Conservation (phyloP, 495 filamentous ascomycete species). For the Saxophila tyrrhenica region DNA sequence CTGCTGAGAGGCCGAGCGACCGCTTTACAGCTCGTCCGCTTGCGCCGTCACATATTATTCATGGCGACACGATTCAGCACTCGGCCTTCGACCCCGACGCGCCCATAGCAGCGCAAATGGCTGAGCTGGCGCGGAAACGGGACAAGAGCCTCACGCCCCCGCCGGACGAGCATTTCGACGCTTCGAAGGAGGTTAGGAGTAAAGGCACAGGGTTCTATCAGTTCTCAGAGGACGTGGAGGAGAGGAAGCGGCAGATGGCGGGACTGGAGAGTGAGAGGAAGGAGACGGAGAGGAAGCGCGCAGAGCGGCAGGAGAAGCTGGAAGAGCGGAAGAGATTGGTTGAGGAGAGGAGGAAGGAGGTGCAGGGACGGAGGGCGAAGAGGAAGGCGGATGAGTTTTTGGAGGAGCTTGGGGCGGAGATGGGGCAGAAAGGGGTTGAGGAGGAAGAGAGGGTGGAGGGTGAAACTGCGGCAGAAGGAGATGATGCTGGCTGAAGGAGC, state of each 20-base stretch:
- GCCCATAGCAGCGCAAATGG: slow-evolving; percentile 51
- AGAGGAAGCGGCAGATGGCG: slow-evolving; percentile 63
- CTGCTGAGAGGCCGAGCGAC: slow-evolving; percentile 37
- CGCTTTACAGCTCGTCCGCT: slow-evolving; percentile 46
- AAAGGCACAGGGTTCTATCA: slow-evolving; percentile 86
- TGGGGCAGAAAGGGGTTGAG: background rate
- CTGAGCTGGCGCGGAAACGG: slow-evolving; percentile 55
- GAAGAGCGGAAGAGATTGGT: slow-evolving; percentile 44
- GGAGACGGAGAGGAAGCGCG: slow-evolving; percentile 54
- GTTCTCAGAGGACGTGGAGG: slow-evolving; percentile 61
- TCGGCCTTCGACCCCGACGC: slow-evolving; percentile 67
- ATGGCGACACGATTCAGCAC: slow-evolving; percentile 69
- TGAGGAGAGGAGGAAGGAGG: slow-evolving; percentile 33
- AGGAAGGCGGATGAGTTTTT: slow-evolving; percentile 62
- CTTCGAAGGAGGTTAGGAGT: slow-evolving; percentile 63
- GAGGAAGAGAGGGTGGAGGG: background rate
- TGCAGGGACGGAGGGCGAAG: slow-evolving; percentile 41
- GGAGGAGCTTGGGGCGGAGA: slow-evolving; percentile 17
- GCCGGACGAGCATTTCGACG: slow-evolving; percentile 72
- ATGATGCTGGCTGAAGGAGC: background rate
- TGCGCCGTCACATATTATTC: slow-evolving; percentile 61
- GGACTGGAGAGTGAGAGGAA: slow-evolving; percentile 51
- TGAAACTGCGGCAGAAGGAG: background rate
- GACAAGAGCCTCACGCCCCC: slow-evolving; percentile 63
- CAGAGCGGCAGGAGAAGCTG: slow-evolving; percentile 44